phyloP scores from a whole-genome alignment of 495 filamentous ascomycete species.

The Penicillium verhagenii region DNA sequence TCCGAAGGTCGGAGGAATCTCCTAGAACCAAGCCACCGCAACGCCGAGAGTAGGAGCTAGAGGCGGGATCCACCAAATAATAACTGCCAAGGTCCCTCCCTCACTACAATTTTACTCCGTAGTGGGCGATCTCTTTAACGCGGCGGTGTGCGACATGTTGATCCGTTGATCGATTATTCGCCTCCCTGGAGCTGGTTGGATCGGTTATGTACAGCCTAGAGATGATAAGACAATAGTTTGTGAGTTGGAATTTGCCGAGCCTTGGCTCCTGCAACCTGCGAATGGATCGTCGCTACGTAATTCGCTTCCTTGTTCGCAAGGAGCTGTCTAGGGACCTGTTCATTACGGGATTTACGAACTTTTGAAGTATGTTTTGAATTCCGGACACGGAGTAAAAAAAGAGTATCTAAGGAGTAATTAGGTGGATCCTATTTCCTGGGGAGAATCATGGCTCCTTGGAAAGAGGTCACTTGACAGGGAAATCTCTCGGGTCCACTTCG shows the following conservation, averaged over 20 bases:
- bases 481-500: neutral
- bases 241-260: slow-evolving; percentile 5
- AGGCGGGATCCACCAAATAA: neutral
- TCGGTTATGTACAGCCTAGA: neutral
- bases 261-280: slow-evolving; percentile 3
- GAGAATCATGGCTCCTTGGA: neutral
- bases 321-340: neutral
- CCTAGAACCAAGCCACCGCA: neutral
- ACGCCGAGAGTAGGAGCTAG: slow-evolving; percentile 4
- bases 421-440: neutral
- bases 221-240: slow-evolving; percentile 13
- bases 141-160: neutral
- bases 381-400: too few species aligned
- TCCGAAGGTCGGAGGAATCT: slow-evolving; percentile 5
- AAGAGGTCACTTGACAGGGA: neutral
- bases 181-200: neutral
- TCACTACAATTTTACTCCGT: neutral
- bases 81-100: neutral
- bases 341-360: too few species aligned
- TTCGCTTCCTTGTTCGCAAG: neutral
- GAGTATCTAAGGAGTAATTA: too few species aligned
- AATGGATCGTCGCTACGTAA: neutral
- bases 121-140: slow-evolving; percentile 1
- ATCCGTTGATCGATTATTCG: neutral
- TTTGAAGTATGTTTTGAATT: too few species aligned